Percentiles rank a stretch among this genome's conserved stretches.
Conservation (phyloP, 2,329 filamentous ascomycete genomes). For the Aspergillus aculeatinus region DNA sequence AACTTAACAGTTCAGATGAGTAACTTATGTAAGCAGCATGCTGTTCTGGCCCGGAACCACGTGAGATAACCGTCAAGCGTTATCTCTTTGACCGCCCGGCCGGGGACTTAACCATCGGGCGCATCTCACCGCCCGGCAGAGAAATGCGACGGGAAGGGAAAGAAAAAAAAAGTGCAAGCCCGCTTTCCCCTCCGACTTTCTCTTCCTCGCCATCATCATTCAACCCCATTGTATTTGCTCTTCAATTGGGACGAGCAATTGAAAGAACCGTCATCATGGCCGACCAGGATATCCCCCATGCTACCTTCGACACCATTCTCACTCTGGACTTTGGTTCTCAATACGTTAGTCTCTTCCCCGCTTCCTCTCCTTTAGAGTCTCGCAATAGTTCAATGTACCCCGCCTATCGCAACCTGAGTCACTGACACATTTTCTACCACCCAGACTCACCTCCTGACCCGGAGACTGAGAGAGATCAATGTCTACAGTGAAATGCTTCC, state of each 20-base stretch:
- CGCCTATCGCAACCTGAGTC: constrained; percentile 2
- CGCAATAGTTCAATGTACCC: constrained; percentile 11
- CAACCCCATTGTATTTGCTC: neutral
- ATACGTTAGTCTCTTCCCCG: constrained; percentile 10
- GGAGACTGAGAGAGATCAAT: constrained; percentile 69
- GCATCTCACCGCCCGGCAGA: constrained; percentile 5
- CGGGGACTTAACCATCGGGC: neutral
- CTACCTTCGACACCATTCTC: constrained; percentile 64
- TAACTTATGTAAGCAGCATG: neutral
- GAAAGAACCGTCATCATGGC: constrained; percentile 16
- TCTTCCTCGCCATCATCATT: neutral
- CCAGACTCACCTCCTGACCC: constrained; percentile 20
- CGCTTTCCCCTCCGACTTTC: neutral
- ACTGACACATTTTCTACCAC: constrained; percentile 5
- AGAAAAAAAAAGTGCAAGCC: neutral
- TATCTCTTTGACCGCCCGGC: neutral
- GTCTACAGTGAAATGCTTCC: constrained; percentile 87
- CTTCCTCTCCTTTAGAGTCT: neutral
- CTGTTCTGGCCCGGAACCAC: neutral
- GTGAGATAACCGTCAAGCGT: neutral
- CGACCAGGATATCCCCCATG: constrained; percentile 22
- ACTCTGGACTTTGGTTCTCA: constrained; percentile 65
- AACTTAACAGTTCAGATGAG: no score
- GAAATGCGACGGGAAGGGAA: neutral
- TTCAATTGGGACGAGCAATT: constrained; percentile 1